Conservation (phyloP, 331 rosid genomes). For the Phaseolus coccineus region DNA sequence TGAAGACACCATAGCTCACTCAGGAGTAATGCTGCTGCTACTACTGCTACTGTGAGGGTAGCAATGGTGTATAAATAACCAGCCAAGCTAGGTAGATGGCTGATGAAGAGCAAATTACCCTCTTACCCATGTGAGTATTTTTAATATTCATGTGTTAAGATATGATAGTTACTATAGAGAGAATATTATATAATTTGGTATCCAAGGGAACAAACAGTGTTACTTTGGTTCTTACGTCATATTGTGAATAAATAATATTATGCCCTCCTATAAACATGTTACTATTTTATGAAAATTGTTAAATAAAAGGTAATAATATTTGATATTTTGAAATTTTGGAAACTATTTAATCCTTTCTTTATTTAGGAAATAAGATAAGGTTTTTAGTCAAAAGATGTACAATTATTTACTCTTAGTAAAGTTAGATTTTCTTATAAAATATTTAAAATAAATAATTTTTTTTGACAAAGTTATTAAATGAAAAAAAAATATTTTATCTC, state of each 20-base stretch:
- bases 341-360: no score
- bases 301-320: background rate
- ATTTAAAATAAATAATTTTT: no score
- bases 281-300: background rate
- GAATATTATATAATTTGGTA: background rate
- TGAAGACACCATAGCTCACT: constrained; percentile 47
- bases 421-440: no score
- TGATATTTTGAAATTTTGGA: background rate
- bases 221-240: background rate
- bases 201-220: background rate
- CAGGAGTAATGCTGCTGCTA: background rate
- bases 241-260: background rate
- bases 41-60: constrained; percentile 1
- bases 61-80: constrained; percentile 42
- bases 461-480: no score
- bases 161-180: background rate
- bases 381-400: background rate
- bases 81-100: constrained; percentile 10
- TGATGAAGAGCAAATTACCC: constrained; percentile 7
- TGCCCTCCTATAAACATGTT: background rate
- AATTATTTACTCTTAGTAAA: no score
- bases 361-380: background rate
- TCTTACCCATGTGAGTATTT: constrained; percentile 1
- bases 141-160: background rate
- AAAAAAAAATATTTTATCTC: no score